These are phyloP conservation scores for Primulina huaijiensis DNA, from an alignment of 257 asterid species.

Conservation along the genomic window DNA sequence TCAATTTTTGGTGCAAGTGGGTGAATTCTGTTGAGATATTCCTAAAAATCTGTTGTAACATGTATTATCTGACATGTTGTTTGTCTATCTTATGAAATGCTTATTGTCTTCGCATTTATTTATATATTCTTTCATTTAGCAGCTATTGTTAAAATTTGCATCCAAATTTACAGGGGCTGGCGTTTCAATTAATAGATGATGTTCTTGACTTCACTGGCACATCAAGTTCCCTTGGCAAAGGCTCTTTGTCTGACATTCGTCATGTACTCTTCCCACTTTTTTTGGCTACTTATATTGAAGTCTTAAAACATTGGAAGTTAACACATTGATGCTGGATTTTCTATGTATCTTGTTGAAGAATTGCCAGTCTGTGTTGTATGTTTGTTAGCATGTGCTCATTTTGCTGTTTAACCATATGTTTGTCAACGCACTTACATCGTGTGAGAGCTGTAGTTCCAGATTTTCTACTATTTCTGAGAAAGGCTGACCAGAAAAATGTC, in stretches of 20 bases:
- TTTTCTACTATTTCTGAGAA: not conserved
- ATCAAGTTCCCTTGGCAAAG: slow-evolving; percentile 87
- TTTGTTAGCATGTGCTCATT: too few species aligned
- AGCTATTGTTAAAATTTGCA: slow-evolving; percentile 11
- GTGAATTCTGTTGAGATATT: not conserved
- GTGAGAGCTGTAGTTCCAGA: not conserved
- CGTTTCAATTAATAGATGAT: slow-evolving; percentile 89
- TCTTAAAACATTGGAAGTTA: not conserved
- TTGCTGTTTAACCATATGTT: too few species aligned
- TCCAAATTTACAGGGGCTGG: slow-evolving; percentile 69
- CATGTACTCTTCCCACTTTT: slow-evolving; percentile 51
- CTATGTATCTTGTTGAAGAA: not conserved
- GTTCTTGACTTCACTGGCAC: slow-evolving; percentile 95
- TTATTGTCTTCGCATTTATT: not conserved
- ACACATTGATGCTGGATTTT: not conserved
- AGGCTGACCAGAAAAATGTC: not conserved
- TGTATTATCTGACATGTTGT: not conserved
- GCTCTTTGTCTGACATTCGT: slow-evolving; percentile 92
- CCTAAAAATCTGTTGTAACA: not conserved
- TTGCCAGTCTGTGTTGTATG: too few species aligned
- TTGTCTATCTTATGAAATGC: not conserved
- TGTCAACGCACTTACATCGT: not conserved
- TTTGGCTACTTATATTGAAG: not conserved
- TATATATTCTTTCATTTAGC: not conserved
- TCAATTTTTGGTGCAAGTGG: not conserved